These are phyloP conservation scores for Pichia kluyveri DNA, from an alignment of 805 yeast genomes.

Conservation along the genomic window DNA sequence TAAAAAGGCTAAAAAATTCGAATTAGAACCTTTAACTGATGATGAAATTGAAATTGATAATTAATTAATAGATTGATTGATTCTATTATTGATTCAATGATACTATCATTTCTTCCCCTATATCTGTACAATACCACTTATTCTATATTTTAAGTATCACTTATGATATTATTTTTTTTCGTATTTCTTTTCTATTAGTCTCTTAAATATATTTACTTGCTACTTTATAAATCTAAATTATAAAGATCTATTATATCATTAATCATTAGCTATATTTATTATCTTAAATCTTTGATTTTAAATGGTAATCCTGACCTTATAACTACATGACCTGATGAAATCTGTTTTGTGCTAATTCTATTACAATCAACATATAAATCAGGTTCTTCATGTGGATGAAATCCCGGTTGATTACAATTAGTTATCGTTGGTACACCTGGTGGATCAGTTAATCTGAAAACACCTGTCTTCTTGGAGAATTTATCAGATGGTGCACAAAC, in stretches of 20 bases:
- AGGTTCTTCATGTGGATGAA: conserved; percentile 53
- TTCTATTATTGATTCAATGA: conserved; percentile 1
- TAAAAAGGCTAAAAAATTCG: neutral
- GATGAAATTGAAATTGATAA: neutral
- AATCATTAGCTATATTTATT: too few relatives aligned
- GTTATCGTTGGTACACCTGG: conserved; percentile 51
- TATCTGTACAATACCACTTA: neutral
- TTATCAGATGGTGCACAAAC: conserved; percentile 49
- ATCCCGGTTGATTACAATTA: conserved; percentile 39
- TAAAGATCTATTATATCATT: too few relatives aligned
- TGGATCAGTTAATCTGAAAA: conserved; percentile 56
- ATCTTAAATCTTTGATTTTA: conserved; percentile 39
- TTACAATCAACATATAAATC: conserved; percentile 42
- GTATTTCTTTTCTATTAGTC: neutral
- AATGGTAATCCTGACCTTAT: conserved; percentile 38
- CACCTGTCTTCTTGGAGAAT: conserved; percentile 39
- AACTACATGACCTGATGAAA: conserved; percentile 39
- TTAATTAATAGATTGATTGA: conserved; percentile 4
- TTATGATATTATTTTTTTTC: neutral
- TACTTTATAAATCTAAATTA: too few relatives aligned
- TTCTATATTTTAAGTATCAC: neutral
- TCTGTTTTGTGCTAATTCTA: conserved; percentile 21
- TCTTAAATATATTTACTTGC: neutral
- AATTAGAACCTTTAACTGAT: conserved; percentile 1
- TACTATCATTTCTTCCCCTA: too few relatives aligned